Base-by-base conservation (phyloP, 495 filamentous ascomycete genomes). In the Staphylotrichum tortipilum region DNA sequence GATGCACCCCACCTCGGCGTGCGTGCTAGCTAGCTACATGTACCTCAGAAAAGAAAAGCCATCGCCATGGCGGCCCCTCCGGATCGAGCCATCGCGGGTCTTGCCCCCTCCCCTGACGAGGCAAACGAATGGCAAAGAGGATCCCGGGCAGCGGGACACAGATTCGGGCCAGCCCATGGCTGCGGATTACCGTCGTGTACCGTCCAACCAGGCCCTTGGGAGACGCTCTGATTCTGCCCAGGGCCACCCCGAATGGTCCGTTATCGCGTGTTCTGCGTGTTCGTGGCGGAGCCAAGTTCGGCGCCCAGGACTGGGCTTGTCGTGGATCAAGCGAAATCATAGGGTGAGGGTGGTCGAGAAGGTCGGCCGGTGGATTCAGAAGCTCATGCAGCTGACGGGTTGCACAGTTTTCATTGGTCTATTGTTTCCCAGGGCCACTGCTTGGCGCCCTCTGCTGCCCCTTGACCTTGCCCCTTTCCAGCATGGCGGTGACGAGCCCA, bases 341-440 rank as follows among this genome's bases (percentile, higher is more conserved):
- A 56, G 57, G 60, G 19, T 54, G 54, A 30, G 52, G 43, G 36
- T 23, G 26, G 2, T 24, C 44, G 28, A 17, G 14, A 26, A 36
- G 19, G 18, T 29, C 44, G 18, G 40, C 7, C 30, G 50, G 53
- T 33, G 57, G 54, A 54, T 58, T 63, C 60, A 63, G 43, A 57
- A 46, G 5, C 42, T 33, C 37, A 40, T 47, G 48, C 43, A 56
- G 37, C 49, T 40, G 49, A 49, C 7, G 37, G 37, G 23, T 11
- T 4, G 15, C 0, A 4, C 8, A 7, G 17, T 24, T 29, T 11
- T 56, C 36, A 56, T 57, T 57, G 50, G 55, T 38, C 31, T 12
- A 22, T 1, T 51, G 47, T 50, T 54, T 53, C 36, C 14, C 24
- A 39, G 42, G 53, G 47, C 37, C 30, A n/a, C 43, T 50, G 47